Base-by-base conservation (phyloP, 495 filamentous ascomycete genomes). In the Tuber microsphaerosporum region DNA sequence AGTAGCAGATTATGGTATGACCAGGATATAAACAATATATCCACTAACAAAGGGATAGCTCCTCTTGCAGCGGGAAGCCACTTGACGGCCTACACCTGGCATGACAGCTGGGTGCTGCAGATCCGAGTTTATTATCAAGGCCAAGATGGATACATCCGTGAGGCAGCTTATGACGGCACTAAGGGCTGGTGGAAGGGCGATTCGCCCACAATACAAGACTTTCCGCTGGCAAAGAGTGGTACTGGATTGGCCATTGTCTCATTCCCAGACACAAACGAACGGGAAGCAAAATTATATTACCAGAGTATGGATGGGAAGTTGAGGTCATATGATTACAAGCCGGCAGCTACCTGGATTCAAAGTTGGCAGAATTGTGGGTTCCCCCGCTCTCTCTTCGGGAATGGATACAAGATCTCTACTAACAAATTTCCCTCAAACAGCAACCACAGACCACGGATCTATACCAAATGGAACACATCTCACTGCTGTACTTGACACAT, bases 51-150 rank as follows among this genome's bases (percentile, higher is more conserved):
- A 6, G 22, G 14, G 12, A 12, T 65, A 65, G 56, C 31, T 16
- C 26, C 56, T 31, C n/a, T 26, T 2, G 26, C 3, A 5, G 12
- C 26, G 1, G 56, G 56, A 65, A 65, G 56, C 1, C 56, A 65
- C 4, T 14, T 65, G 12, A 65, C 56, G 4, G 56, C 26, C n/a
- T 16, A 65, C 26, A 17, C 26, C 56, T 16, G 56, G 56, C 6
- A 5, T 31, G 10, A 10, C 16, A 3, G 2, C 34, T 3, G 1
- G 14, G 4, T 4, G 2, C n/a, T 5, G 56, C 10, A 65, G 0
- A 31, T 31, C 26, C 56, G 56, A 65, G n/a, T 65, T 65, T 65
- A 65, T 34, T 65, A 65, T 26, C 56, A 65, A 65, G 56, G 56
- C 3, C 0, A 31, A 16, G 56, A 65, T 17, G 56, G 56, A 7